Conservation (phyloP, 2,329 filamentous ascomycete species). For the Bipolaris bicolor region DNA sequence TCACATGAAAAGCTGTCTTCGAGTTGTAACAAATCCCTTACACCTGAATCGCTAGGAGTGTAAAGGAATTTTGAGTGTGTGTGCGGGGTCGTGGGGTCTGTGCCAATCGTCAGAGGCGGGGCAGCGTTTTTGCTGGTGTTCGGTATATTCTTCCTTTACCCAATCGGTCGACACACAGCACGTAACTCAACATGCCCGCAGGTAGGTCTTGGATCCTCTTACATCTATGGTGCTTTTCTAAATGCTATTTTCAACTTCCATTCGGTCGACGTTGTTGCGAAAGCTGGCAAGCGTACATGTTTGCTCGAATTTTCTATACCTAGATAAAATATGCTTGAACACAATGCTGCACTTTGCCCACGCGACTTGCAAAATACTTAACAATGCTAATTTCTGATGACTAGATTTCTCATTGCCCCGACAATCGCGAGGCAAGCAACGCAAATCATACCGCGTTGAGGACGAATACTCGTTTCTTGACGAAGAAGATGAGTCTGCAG, state of each 20-base stretch:
- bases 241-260: neutral
- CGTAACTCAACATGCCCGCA: constrained; percentile 10
- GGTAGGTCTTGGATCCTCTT: constrained; percentile 13
- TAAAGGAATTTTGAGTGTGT: neutral
- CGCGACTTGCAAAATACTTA: constrained; percentile 1
- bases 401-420: constrained; percentile 25
- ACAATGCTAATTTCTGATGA: constrained; percentile 5
- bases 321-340: neutral
- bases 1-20: neutral
- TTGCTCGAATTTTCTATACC: neutral
- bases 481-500: constrained; percentile 23
- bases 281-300: neutral
- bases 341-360: constrained; percentile 5
- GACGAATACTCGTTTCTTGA: constrained; percentile 34
- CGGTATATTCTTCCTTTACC: constrained; percentile 11
- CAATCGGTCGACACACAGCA: constrained; percentile 2
- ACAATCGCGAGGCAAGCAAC: constrained; percentile 29
- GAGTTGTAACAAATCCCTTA: too few species aligned
- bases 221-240: neutral
- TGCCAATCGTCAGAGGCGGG: constrained; percentile 23
- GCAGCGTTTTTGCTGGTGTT: constrained; percentile 7
- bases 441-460: constrained; percentile 28
- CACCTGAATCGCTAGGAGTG: neutral
- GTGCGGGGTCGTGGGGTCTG: constrained; percentile 22
- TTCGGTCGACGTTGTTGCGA: neutral